Evolutionary conservation across 331 rosid genomes (phyloP).

Genomic region (Rosa hybrid): DNA sequence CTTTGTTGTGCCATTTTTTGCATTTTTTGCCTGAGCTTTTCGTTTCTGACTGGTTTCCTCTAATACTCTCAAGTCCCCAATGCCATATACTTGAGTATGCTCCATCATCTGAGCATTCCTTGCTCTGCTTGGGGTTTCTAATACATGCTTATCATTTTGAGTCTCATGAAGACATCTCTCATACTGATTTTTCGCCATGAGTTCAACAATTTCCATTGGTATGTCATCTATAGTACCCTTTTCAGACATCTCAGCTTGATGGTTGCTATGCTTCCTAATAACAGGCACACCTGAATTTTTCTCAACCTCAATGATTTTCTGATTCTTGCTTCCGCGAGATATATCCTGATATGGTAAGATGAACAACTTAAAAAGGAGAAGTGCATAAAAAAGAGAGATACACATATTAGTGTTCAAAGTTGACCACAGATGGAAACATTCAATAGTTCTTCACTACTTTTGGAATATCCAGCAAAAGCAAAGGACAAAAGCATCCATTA

Average conservation of each 20-base stretch:
- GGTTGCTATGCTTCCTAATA: slow-evolving; percentile 43
- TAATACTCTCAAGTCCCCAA: slow-evolving; percentile 41
- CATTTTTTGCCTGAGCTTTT: slow-evolving; percentile 45
- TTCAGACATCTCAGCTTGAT: slow-evolving; percentile 48
- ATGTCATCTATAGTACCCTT: slow-evolving; percentile 69
- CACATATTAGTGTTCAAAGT: background rate
- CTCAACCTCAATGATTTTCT: slow-evolving; percentile 43
- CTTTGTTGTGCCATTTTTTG: slow-evolving; percentile 40
- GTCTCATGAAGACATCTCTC: slow-evolving; percentile 74
- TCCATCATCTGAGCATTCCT: slow-evolving; percentile 45
- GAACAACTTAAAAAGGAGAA: slow-evolving; percentile 12
- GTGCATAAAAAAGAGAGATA: background rate
- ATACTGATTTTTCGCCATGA: slow-evolving; percentile 83
- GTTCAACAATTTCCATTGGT: slow-evolving; percentile 95
- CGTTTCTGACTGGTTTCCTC: slow-evolving; percentile 44
- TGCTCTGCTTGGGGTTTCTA: slow-evolving; percentile 44
- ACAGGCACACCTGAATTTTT: slow-evolving; percentile 34
- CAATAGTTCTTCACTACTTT: background rate
- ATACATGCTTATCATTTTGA: slow-evolving; percentile 36
- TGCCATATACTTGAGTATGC: slow-evolving; percentile 33
- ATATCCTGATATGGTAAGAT: slow-evolving; percentile 54
- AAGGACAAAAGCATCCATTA: slow-evolving; percentile 11
- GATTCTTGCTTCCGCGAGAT: slow-evolving; percentile 43
- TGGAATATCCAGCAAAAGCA: background rate
- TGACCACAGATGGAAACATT: background rate